Evolutionary conservation across 495 filamentous ascomycete species (phyloP).

Genomic region (Penicillium ucsense): DNA sequence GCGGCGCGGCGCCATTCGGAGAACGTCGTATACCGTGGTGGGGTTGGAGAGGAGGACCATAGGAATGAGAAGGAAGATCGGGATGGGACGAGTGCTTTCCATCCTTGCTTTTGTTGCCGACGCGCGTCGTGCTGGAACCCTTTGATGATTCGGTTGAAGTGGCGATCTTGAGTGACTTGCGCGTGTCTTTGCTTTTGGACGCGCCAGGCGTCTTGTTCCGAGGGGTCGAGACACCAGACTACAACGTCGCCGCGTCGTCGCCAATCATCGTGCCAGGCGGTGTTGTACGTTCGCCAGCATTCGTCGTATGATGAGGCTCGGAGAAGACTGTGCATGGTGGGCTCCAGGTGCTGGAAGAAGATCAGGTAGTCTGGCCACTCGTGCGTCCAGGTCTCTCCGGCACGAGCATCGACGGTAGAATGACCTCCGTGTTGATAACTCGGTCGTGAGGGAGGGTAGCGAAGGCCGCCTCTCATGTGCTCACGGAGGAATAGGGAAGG

Average conservation of each 20-base stretch:
- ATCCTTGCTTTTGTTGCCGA: constrained; percentile 10
- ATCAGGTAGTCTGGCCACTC: constrained; percentile 54
- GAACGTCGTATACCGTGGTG: constrained; percentile 1
- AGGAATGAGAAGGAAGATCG: not conserved
- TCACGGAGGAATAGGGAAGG: constrained; percentile 48
- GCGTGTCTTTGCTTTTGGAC: constrained; percentile 11
- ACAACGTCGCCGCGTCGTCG: constrained; percentile 77
- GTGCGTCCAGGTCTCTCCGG: constrained; percentile 7
- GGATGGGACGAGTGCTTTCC: constrained; percentile 7
- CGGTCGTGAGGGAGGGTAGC: constrained; percentile 31
- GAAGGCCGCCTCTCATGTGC: constrained; percentile 36
- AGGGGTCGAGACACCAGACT: constrained; percentile 55
- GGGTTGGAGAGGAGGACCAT: constrained; percentile 1
- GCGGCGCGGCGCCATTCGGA: constrained; percentile 5
- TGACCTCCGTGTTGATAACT: constrained; percentile 14
- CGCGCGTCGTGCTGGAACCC: constrained; percentile 17
- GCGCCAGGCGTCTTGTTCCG: constrained; percentile 28
- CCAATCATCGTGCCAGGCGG: constrained; percentile 78
- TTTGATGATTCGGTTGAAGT: constrained; percentile 30
- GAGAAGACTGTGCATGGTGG: constrained; percentile 36
- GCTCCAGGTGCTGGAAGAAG: constrained; percentile 56
- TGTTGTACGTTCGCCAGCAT: constrained; percentile 71
- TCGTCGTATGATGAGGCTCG: constrained; percentile 50
- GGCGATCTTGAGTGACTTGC: constrained; percentile 21
- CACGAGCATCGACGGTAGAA: not conserved